Conservation (phyloP, 2,329 filamentous ascomycete species). For the Coleophoma cylindrospora region DNA sequence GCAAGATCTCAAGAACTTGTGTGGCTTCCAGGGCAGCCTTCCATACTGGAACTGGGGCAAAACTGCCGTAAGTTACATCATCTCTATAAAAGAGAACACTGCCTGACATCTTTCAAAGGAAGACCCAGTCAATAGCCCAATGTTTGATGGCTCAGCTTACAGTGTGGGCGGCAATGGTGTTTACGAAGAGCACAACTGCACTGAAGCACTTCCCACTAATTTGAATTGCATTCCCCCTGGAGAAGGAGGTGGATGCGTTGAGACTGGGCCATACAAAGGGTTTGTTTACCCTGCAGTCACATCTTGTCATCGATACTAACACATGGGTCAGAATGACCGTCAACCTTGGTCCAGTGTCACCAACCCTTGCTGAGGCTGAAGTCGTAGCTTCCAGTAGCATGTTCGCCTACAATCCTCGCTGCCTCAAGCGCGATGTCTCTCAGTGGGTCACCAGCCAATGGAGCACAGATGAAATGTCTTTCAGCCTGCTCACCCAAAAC, state of each 20-base stretch:
- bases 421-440: slow-evolving; percentile 36
- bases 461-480: slow-evolving; percentile 30
- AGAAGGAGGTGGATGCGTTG: slow-evolving; percentile 49
- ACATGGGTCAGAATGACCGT: slow-evolving; percentile 2
- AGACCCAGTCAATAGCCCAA: background rate
- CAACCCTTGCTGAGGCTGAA: slow-evolving; percentile 23
- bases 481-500: slow-evolving; percentile 32
- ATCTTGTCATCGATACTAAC: background rate
- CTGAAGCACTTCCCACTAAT: slow-evolving; percentile 5
- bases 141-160: slow-evolving; percentile 48
- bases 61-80: slow-evolving; percentile 26
- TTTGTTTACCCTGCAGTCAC: slow-evolving; percentile 1
- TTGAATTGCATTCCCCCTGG: slow-evolving; percentile 33
- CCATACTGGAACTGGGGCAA: slow-evolving; percentile 38
- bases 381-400: slow-evolving; percentile 18
- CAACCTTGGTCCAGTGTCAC: slow-evolving; percentile 23
- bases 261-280: slow-evolving; percentile 38
- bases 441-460: slow-evolving; percentile 29
- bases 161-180: slow-evolving; percentile 43
- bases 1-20: slow-evolving; percentile 31
- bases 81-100: background rate
- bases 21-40: slow-evolving; percentile 34
- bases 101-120: slow-evolving; percentile 25
- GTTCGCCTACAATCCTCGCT: slow-evolving; percentile 34
- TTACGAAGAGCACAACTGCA: slow-evolving; percentile 18